phyloP scores from a whole-genome alignment of 495 filamentous ascomycete genomes.

The Durotheca rogersii region DNA sequence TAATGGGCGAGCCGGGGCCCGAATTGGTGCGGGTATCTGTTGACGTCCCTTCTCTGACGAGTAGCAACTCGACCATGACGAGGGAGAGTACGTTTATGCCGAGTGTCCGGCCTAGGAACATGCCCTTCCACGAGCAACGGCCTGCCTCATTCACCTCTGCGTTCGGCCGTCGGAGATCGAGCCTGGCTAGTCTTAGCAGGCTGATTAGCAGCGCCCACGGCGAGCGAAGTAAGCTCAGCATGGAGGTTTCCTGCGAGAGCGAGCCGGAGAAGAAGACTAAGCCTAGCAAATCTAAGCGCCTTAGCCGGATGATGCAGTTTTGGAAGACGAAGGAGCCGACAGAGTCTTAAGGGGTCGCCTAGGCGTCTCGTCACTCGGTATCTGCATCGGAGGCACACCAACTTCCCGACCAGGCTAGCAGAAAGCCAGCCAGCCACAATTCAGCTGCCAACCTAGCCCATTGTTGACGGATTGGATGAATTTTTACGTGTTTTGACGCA shows the following conservation, averaged over 20 bases:
- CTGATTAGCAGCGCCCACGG: slow-evolving; percentile 75
- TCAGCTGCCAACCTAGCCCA: background rate
- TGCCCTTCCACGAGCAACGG: slow-evolving; percentile 56
- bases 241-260: slow-evolving; percentile 61
- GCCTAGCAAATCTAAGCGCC: slow-evolving; percentile 67
- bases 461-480: slow-evolving; percentile 18
- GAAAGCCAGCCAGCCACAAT: background rate
- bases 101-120: slow-evolving; percentile 33
- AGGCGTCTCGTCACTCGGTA: background rate
- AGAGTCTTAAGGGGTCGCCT: slow-evolving; percentile 16
- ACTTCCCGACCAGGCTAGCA: background rate
- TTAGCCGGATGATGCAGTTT: slow-evolving; percentile 82
- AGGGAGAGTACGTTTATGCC: slow-evolving; percentile 55
- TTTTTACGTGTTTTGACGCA: slow-evolving; percentile 25
- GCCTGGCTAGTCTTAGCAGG: slow-evolving; percentile 81
- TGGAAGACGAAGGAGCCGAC: slow-evolving; percentile 61
- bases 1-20: slow-evolving; percentile 62
- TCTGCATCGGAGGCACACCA: background rate
- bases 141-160: slow-evolving; percentile 69
- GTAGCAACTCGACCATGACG: slow-evolving; percentile 83
- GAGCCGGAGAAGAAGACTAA: slow-evolving; percentile 62
- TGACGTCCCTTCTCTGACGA: slow-evolving; percentile 83
- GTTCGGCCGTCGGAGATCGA: slow-evolving; percentile 73
- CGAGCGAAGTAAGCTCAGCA: slow-evolving; percentile 77
- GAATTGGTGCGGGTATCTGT: slow-evolving; percentile 68